Evolutionary conservation across 805 yeast species (phyloP).

Genomic region (Kluyveromyces dobzhanskii): DNA sequence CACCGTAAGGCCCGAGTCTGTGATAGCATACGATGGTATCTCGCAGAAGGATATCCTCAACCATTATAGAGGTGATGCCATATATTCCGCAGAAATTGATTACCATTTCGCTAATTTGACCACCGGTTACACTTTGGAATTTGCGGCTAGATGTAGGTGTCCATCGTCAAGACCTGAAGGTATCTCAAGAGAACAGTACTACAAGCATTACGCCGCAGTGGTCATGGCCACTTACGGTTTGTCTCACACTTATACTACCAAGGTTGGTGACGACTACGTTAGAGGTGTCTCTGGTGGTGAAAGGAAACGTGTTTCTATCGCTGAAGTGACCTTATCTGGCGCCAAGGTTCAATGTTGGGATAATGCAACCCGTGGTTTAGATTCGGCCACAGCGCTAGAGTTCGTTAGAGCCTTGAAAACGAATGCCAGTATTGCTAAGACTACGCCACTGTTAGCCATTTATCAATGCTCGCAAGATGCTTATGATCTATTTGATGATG

Average conservation of each 20-base stretch:
- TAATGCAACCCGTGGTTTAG: slow-evolving; percentile 60
- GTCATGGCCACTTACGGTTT: slow-evolving; percentile 45
- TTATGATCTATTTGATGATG: slow-evolving; percentile 47
- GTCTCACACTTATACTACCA: slow-evolving; percentile 50
- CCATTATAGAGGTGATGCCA: slow-evolving; percentile 52
- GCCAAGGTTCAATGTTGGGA: slow-evolving; percentile 47
- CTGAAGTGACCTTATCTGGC: slow-evolving; percentile 47
- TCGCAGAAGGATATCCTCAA: slow-evolving; percentile 36
- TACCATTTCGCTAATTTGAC: slow-evolving; percentile 54
- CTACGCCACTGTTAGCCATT: slow-evolving; percentile 55
- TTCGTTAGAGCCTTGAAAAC: slow-evolving; percentile 47
- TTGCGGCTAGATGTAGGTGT: slow-evolving; percentile 47
- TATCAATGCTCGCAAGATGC: slow-evolving; percentile 52
- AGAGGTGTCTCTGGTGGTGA: slow-evolving; percentile 75
- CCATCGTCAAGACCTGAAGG: slow-evolving; percentile 50
- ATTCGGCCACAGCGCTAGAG: slow-evolving; percentile 53
- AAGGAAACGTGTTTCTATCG: slow-evolving; percentile 67
- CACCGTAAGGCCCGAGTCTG: slow-evolving; percentile 35
- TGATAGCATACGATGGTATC: slow-evolving; percentile 44
- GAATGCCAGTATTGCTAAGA: slow-evolving; percentile 38
- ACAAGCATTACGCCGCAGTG: slow-evolving; percentile 41
- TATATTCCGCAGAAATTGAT: slow-evolving; percentile 59
- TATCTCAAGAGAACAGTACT: slow-evolving; percentile 40
- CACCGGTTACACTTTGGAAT: slow-evolving; percentile 50
- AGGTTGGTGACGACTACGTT: slow-evolving; percentile 58